These are phyloP conservation scores for Paratinospora sagittata DNA, from an alignment of 164 flowering plant genomes.

Conservation along the genomic window DNA sequence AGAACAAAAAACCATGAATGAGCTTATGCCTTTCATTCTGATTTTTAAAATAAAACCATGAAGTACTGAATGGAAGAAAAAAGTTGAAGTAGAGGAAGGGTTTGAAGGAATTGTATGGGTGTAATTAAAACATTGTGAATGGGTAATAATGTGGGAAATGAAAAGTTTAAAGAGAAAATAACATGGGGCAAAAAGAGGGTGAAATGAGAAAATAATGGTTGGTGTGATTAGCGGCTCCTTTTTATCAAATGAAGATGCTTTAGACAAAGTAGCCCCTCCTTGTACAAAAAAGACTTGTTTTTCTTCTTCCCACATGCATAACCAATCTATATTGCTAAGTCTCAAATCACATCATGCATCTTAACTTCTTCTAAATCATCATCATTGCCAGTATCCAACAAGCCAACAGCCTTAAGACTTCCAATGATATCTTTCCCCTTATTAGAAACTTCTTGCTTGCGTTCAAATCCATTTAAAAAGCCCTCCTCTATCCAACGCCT, in stretches of 20 bases:
- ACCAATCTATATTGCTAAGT: slow-evolving; percentile 12
- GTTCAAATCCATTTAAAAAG: neutral
- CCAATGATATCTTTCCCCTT: slow-evolving; percentile 3
- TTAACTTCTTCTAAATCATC: neutral
- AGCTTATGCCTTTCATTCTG: too few species aligned
- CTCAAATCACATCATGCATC: slow-evolving; percentile 12
- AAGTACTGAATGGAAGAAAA: too few species aligned
- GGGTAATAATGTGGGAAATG: too few species aligned
- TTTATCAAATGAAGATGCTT: neutral
- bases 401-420: neutral
- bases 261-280: neutral
- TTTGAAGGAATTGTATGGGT: too few species aligned
- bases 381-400: neutral
- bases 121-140: too few species aligned
- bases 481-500: slow-evolving; percentile 7
- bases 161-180: too few species aligned
- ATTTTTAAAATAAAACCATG: too few species aligned
- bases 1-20: too few species aligned
- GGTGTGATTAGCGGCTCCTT: too few species aligned
- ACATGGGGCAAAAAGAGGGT: too few species aligned
- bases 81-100: too few species aligned
- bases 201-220: too few species aligned
- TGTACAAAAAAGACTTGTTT: slow-evolving; percentile 5
- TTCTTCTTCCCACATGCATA: neutral
- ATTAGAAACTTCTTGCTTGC: neutral